Conservation (phyloP, 805 yeast genomes). For the Yamadazyma tumulicola region DNA sequence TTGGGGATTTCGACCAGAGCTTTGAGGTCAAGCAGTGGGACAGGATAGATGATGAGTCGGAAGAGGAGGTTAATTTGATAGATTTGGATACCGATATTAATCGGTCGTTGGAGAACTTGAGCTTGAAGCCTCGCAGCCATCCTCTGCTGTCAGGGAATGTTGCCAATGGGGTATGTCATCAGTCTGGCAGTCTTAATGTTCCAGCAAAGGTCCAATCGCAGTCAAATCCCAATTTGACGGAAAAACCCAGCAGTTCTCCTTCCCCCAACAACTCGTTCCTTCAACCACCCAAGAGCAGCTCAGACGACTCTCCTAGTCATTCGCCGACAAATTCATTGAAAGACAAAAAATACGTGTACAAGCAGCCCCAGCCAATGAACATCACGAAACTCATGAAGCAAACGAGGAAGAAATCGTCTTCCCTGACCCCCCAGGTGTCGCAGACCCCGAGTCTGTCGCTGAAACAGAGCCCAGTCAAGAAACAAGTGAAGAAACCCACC, state of each 20-base stretch:
- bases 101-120: constrained; percentile 21
- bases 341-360: constrained; percentile 25
- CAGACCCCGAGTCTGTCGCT: constrained; percentile 2
- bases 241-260: constrained; percentile 7
- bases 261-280: constrained; percentile 12
- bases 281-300: constrained; percentile 8
- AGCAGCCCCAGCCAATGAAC: constrained; percentile 38
- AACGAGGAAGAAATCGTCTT: constrained; percentile 8
- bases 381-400: constrained; percentile 29
- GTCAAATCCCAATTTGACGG: too few species aligned
- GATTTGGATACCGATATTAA: constrained; percentile 60
- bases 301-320: constrained; percentile 13
- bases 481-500: constrained; percentile 21
- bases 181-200: too few species aligned
- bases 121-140: constrained; percentile 17
- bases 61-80: constrained; percentile 49
- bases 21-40: constrained; percentile 24
- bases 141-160: too few species aligned
- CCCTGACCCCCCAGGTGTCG: neutral
- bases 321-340: constrained; percentile 4
- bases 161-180: too few species aligned
- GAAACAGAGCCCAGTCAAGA: constrained; percentile 1
- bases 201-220: too few species aligned
- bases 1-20: constrained; percentile 41
- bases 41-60: constrained; percentile 17